These are phyloP conservation scores for Podospora comata DNA, from an alignment of 495 filamentous ascomycete genomes.

Conservation along the genomic window DNA sequence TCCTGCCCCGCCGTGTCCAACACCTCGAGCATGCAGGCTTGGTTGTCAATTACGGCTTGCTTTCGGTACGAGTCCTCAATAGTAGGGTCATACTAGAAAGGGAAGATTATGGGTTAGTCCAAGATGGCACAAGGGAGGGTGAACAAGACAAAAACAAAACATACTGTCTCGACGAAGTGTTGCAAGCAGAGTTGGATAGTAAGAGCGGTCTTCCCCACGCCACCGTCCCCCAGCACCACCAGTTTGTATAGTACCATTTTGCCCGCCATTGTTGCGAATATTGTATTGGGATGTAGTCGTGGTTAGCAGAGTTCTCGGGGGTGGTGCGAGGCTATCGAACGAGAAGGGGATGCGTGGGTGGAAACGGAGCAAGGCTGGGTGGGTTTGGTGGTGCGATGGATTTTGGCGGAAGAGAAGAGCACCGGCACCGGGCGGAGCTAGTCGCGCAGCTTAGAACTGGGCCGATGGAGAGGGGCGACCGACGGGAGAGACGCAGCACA, in stretches of 20 bases:
- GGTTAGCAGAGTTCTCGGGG: slow-evolving; percentile 4
- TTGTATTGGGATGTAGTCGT: slow-evolving; percentile 18
- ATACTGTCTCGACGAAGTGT: slow-evolving; percentile 58
- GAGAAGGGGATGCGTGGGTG: slow-evolving; percentile 1
- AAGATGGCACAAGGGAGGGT: slow-evolving; percentile 8
- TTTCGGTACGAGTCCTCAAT: slow-evolving; percentile 98
- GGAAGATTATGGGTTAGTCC: slow-evolving; percentile 24
- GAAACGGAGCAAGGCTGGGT: slow-evolving; percentile 7
- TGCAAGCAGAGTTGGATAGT: slow-evolving; percentile 86
- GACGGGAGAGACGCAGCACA: slow-evolving; percentile 1
- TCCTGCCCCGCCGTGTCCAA: slow-evolving; percentile 99
- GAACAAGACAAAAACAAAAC: slow-evolving; percentile 22
- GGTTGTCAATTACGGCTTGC: slow-evolving; percentile 94
- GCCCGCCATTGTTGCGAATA: slow-evolving; percentile 50
- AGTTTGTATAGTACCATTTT: slow-evolving; percentile 98
- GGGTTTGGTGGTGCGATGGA: slow-evolving; percentile 8
- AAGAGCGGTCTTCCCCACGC: slow-evolving; percentile 92
- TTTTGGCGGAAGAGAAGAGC: slow-evolving; percentile 4
- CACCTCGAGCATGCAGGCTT: slow-evolving; percentile 97
- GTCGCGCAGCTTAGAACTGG: slow-evolving; percentile 18
- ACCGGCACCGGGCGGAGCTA: slow-evolving; percentile 14
- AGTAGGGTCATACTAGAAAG: slow-evolving; percentile 77
- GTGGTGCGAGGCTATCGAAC: slow-evolving; percentile 13
- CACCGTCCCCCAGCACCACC: slow-evolving; percentile 82
- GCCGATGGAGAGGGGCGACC: slow-evolving; percentile 12